A percentile compares a stretch with the other conserved stretches of the same genome.
Evolutionary conservation across 352 stramenopile species (phyloP).

Genomic region (Globisporangium irregulare): DNA sequence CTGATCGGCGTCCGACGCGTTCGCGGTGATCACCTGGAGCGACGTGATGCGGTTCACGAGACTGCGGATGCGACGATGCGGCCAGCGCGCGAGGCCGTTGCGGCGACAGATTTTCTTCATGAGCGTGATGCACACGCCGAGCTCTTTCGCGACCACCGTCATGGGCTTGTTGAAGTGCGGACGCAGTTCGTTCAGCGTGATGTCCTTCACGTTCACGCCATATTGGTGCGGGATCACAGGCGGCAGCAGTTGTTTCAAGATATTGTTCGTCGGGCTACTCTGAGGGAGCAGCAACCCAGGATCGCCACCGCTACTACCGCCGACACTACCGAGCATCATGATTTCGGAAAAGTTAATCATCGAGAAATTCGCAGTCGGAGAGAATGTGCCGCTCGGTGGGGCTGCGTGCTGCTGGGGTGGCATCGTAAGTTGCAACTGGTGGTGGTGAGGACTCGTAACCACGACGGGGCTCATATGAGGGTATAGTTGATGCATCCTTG

Average conservation of each 20-base stretch:
- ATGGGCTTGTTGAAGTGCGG: conserved; percentile 86
- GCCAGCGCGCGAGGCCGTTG: conserved; percentile 79
- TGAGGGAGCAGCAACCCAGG: conserved; percentile 37
- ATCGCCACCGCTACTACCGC: conserved; percentile 6
- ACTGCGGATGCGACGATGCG: conserved; percentile 77
- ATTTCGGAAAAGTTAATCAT: conserved; percentile 39
- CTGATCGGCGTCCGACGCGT: conserved; percentile 44
- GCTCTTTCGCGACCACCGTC: conserved; percentile 74
- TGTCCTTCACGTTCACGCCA: conserved; percentile 57
- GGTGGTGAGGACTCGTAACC: neutral
- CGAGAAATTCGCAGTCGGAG: conserved; percentile 20
- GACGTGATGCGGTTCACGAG: conserved; percentile 82
- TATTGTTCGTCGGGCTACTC: conserved; percentile 29
- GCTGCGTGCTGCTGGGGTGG: neutral
- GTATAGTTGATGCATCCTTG: conserved; percentile 9
- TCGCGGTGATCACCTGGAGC: conserved; percentile 61
- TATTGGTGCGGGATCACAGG: conserved; percentile 26
- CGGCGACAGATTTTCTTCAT: conserved; percentile 88
- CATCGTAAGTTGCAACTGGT: neutral
- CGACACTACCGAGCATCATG: conserved; percentile 32
- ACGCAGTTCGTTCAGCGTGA: conserved; percentile 78
- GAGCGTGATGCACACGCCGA: conserved; percentile 83
- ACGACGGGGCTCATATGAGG: conserved; percentile 6
- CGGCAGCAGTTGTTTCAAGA: conserved; percentile 46
- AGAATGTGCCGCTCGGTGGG: conserved; percentile 9